phyloP scores from a whole-genome alignment of 345 rosid species.

The Citrus australasica region DNA sequence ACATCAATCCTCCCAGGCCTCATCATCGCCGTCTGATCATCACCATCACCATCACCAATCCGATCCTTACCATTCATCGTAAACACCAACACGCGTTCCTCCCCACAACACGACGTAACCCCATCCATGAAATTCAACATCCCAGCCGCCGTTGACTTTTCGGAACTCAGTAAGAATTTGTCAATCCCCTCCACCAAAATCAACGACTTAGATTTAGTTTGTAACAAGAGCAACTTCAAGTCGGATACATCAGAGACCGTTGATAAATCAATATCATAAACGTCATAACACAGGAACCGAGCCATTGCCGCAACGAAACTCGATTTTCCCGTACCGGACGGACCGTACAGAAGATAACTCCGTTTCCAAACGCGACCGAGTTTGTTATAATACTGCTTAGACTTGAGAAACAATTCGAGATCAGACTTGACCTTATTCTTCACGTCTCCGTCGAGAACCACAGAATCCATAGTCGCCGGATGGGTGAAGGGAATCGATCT shows the following conservation, averaged over 20 bases:
- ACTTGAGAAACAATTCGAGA: conserved; percentile 54
- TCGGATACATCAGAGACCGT: conserved; percentile 45
- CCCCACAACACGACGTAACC: conserved; percentile 50
- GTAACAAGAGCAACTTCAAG: conserved; percentile 48
- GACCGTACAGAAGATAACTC: conserved; percentile 61
- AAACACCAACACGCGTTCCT: conserved; percentile 59
- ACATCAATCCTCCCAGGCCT: conserved; percentile 70
- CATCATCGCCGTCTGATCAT: conserved; percentile 35
- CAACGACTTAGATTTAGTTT: conserved; percentile 42
- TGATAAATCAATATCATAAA: conserved; percentile 56
- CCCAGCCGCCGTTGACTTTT: conserved; percentile 38
- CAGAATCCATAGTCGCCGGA: conserved; percentile 58
- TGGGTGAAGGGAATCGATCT: conserved; percentile 50
- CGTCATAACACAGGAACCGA: conserved; percentile 47
- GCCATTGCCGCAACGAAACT: conserved; percentile 62
- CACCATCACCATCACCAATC: conserved; percentile 20
- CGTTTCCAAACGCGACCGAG: conserved; percentile 71
- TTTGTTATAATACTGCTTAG: conserved; percentile 58
- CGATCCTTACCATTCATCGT: conserved; percentile 45
- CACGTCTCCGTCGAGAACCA: conserved; percentile 53
- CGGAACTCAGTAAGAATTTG: conserved; percentile 24
- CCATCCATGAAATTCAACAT: conserved; percentile 67
- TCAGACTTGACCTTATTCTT: conserved; percentile 52
- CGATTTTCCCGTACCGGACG: conserved; percentile 65
- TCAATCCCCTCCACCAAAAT: conserved; percentile 60